A percentile compares a stretch with the other conserved stretches of the same genome.
phyloP scores from a whole-genome alignment of 2,329 filamentous ascomycete genomes.

The Talaromyces amestolkiae region DNA sequence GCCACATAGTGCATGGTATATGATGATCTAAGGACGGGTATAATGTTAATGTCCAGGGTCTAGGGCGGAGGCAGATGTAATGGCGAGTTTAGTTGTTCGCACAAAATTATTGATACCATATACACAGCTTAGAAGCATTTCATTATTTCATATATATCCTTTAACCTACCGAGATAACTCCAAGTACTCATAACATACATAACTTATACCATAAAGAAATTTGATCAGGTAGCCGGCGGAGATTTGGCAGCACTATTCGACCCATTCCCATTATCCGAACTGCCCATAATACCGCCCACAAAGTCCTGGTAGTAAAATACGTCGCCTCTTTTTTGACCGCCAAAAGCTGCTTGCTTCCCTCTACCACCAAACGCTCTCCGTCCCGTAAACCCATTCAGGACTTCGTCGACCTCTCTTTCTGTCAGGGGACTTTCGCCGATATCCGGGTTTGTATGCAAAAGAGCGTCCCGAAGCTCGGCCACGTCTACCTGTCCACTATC shows the following conservation, averaged over 20 bases:
- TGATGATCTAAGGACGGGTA: background rate
- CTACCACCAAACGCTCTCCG: conserved; percentile 73
- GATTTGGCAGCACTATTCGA: conserved; percentile 17
- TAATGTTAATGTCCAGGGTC: background rate
- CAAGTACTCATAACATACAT: background rate
- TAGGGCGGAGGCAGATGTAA: background rate
- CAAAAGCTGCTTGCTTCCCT: conserved; percentile 49
- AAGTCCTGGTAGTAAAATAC: conserved; percentile 95
- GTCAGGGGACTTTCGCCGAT: conserved; percentile 63
- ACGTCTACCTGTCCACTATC: conserved; percentile 92
- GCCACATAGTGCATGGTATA: background rate
- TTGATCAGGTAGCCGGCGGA: background rate
- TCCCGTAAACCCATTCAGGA: conserved; percentile 83
- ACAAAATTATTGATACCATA: conserved; percentile 4
- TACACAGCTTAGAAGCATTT: background rate
- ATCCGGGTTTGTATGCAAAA: conserved; percentile 79
- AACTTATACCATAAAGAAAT: background rate
- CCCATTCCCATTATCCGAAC: conserved; percentile 34
- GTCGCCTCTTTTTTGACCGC: conserved; percentile 66
- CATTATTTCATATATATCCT: background rate
- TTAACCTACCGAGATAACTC: background rate
- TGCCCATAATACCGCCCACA: conserved; percentile 66
- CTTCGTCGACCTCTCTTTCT: conserved; percentile 75
- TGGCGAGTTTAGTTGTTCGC: background rate
- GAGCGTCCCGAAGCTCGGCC: conserved; percentile 73